Evolutionary conservation across 805 yeast genomes (phyloP), one percentile per base, ranked within the genome.

Genomic region (Monosporozyma servazzii): DNA sequence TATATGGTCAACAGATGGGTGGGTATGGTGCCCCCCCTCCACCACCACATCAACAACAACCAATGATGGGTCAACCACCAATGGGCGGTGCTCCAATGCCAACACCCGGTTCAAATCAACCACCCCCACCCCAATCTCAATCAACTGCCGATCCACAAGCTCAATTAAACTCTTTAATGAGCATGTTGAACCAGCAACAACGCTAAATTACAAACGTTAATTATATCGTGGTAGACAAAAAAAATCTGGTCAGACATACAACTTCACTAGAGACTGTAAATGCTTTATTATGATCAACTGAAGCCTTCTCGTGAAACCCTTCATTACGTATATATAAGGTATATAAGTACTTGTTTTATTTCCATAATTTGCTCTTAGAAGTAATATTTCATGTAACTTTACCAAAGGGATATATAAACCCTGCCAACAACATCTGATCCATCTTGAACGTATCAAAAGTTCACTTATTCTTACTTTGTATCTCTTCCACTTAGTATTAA

Each of bases 91-190:
- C 53, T 10, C 48, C 50, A 5, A 53, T 53, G 21, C 58, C 56
- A 21, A 52, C 51, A 10, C 57, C 47, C 33, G 36, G 56, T 50
- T 55, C 56, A 47, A 58, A 61, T 39, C 51, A 54, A 17, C 56
- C 60, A 15, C 58, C 61, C 21, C 57, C 51, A 27, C 56, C 54
- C 1, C 66, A 50, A 50, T 54, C 54, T 25, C 65, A 51, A 50
- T 65, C 54, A 30, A 59, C 54, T 52, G 58, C 54, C 37, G 73
- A 66, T 42, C 66, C 72, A 23, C 67, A 71, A 42, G 75, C 74
- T 4, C 75, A 71, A 55, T 56, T 73, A 18, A 71, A 71, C 33
- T 69, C 73, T 31, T 58, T 73, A 51, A 71, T 73, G 73, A 71
- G 68, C 25, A 71, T 73, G 67, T 60, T 73, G 27, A 71, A 71